These are phyloP conservation scores for Helenozyma baotianmanensis DNA, from an alignment of 805 yeast species.

Conservation along the genomic window DNA sequence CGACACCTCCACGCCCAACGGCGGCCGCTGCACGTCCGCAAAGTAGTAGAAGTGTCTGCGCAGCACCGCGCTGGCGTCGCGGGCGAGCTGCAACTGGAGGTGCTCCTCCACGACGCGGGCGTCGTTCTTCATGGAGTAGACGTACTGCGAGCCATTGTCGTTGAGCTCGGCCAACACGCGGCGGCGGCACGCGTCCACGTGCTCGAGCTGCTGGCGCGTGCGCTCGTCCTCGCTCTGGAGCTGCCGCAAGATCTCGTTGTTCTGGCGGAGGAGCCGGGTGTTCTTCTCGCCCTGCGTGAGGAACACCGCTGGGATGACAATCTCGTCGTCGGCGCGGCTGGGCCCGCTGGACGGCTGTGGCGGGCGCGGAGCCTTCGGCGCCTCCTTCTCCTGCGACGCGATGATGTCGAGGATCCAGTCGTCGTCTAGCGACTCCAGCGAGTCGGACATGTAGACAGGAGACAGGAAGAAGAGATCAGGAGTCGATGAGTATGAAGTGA, in stretches of 20 bases:
- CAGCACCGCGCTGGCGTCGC: constrained; percentile 5
- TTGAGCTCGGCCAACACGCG: constrained; percentile 24
- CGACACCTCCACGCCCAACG: no score
- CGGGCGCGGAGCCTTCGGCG: not conserved
- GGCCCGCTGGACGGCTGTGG: not conserved
- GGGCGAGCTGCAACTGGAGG: constrained; percentile 10
- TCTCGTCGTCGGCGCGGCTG: no score
- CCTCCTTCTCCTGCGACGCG: not conserved
- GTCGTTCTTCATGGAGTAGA: constrained; percentile 16
- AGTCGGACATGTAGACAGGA: no score
- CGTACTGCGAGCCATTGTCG: constrained; percentile 25
- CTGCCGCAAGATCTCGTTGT: constrained; percentile 17
- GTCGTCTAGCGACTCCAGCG: not conserved
- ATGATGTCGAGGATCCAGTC: constrained; percentile 2
- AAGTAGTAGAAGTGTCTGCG: constrained; percentile 23
- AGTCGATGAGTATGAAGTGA: no score
- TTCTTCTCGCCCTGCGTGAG: constrained; percentile 24
- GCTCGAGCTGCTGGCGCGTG: constrained; percentile 13
- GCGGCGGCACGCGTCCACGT: constrained; percentile 11
- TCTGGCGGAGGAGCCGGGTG: constrained; percentile 18
- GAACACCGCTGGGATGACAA: constrained; percentile 27
- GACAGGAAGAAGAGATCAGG: no score
- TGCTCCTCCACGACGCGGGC: constrained; percentile 18
- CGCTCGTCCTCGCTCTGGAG: constrained; percentile 16
- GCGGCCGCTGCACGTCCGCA: constrained; percentile 3